These are phyloP conservation scores for Taiozyma onychis DNA, from an alignment of 1,139 yeast genomes.

Conservation along the genomic window DNA sequence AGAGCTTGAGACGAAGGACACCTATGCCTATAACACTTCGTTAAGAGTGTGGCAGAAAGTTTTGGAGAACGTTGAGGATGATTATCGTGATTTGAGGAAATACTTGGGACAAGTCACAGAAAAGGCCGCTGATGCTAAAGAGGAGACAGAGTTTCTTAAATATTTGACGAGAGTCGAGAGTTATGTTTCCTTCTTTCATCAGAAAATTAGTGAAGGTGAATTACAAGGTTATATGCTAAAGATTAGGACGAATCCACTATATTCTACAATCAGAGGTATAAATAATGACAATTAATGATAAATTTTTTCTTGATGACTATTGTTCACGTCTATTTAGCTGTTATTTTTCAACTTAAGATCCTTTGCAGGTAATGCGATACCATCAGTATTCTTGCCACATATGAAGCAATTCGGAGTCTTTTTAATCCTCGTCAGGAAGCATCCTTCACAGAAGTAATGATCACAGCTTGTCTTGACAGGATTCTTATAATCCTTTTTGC, in stretches of 20 bases:
- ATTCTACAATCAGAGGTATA: slow-evolving; percentile 5
- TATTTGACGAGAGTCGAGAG: slow-evolving; percentile 16
- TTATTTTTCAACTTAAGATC: slow-evolving; percentile 11
- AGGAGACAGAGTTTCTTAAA: slow-evolving; percentile 7
- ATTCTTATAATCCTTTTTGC: slow-evolving; percentile 47
- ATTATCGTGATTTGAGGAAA: slow-evolving; percentile 10
- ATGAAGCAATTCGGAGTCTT: slow-evolving; percentile 46
- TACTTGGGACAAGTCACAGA: slow-evolving; percentile 12
- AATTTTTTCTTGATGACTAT: not conserved
- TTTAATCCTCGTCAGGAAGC: slow-evolving; percentile 51
- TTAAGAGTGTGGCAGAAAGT: slow-evolving; percentile 41
- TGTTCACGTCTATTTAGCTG: slow-evolving; percentile 7
- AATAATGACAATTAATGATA: not conserved
- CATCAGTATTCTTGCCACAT: slow-evolving; percentile 55
- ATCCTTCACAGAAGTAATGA: slow-evolving; percentile 61
- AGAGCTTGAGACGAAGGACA: slow-evolving; percentile 33
- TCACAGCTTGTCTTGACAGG: slow-evolving; percentile 64
- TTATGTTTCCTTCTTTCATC: slow-evolving; percentile 8
- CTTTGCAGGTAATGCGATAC: slow-evolving; percentile 38
- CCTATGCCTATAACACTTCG: slow-evolving; percentile 36
- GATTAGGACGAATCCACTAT: slow-evolving; percentile 3
- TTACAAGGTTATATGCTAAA: slow-evolving; percentile 3
- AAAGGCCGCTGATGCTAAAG: not conserved
- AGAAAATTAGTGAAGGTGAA: slow-evolving; percentile 1
- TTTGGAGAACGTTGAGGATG: slow-evolving; percentile 12